These are phyloP conservation scores for Exidia glandulosa DNA, from an alignment of 768 basidiomycete genomes.

Conservation along the genomic window DNA sequence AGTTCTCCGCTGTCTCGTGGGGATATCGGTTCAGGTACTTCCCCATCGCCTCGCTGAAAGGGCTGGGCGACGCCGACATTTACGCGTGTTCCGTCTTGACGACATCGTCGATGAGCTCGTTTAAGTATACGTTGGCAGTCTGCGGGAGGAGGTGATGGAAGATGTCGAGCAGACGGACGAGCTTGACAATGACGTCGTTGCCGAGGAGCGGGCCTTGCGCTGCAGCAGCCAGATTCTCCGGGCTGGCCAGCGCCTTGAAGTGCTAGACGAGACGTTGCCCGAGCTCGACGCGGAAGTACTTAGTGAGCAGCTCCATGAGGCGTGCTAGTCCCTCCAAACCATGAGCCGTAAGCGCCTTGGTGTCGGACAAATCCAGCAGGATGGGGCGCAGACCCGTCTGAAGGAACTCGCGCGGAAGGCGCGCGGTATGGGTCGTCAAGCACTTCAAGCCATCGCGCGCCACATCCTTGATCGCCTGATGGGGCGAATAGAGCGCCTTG, in stretches of 20 bases:
- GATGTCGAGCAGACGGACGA: conserved; percentile 91
- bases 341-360: conserved; percentile 83
- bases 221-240: conserved; percentile 69
- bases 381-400: conserved; percentile 95
- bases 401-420: conserved; percentile 87
- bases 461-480: conserved; percentile 85
- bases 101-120: conserved; percentile 74
- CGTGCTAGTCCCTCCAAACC: conserved; percentile 91
- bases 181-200: conserved; percentile 84
- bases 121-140: conserved; percentile 85
- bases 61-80: conserved; percentile 80
- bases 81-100: conserved; percentile 88
- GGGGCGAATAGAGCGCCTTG: conserved; percentile 91
- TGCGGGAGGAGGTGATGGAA: conserved; percentile 94
- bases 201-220: conserved; percentile 72
- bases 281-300: conserved; percentile 99
- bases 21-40: conserved; percentile 89
- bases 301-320: conserved; percentile 85
- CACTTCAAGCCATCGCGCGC: conserved; percentile 87
- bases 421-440: conserved; percentile 79
- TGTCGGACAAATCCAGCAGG: conserved; percentile 94
- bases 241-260: conserved; percentile 85
- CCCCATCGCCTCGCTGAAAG: conserved; percentile 87
- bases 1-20: conserved; percentile 71
- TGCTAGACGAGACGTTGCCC: conserved; percentile 95